Percentiles rank a stretch among this genome's conserved stretches.
These are phyloP conservation scores for Pleurotus ostreatus DNA, from an alignment of 768 basidiomycete species.

Conservation along the genomic window DNA sequence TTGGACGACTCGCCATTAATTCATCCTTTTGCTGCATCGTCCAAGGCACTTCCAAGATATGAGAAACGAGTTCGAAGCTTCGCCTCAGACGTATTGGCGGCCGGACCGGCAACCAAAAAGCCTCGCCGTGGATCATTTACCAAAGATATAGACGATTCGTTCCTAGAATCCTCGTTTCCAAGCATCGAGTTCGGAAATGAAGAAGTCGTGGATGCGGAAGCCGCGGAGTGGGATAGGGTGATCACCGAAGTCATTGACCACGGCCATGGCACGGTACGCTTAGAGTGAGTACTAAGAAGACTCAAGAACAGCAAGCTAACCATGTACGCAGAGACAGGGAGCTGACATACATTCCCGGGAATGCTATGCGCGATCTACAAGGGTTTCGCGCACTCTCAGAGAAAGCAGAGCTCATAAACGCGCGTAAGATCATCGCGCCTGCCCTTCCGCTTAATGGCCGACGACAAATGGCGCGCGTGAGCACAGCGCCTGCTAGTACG, in stretches of 20 bases:
- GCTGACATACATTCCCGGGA: conserved; percentile 46
- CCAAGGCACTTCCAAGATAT: conserved; percentile 40
- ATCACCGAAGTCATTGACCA: conserved; percentile 40
- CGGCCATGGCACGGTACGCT: conserved; percentile 44
- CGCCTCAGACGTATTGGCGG: background rate
- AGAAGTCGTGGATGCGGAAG: conserved; percentile 18
- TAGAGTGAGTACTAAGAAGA: conserved; percentile 39
- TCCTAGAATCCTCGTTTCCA: background rate
- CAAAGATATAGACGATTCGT: conserved; percentile 10
- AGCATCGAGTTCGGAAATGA: conserved; percentile 19
- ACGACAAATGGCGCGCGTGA: conserved; percentile 28
- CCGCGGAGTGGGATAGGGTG: conserved; percentile 44
- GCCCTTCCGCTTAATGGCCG: conserved; percentile 6
- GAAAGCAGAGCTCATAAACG: conserved; percentile 22
- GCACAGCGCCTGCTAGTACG: conserved; percentile 28
- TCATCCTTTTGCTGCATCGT: conserved; percentile 60
- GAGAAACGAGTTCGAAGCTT: conserved; percentile 26
- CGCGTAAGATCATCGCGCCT: conserved; percentile 5
- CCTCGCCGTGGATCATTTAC: background rate
- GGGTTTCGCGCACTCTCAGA: conserved; percentile 41
- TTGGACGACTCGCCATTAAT: conserved; percentile 12
- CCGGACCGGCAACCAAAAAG: conserved; percentile 18
- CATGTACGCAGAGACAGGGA: conserved; percentile 22
- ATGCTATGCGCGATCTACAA: conserved; percentile 42
- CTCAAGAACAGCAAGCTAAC: conserved; percentile 1